Percentiles rank a stretch among this genome's conserved stretches.
These are phyloP conservation scores for Eleusine coracana DNA, from an alignment of 176 grass and related monocot species.

Conservation along the genomic window DNA sequence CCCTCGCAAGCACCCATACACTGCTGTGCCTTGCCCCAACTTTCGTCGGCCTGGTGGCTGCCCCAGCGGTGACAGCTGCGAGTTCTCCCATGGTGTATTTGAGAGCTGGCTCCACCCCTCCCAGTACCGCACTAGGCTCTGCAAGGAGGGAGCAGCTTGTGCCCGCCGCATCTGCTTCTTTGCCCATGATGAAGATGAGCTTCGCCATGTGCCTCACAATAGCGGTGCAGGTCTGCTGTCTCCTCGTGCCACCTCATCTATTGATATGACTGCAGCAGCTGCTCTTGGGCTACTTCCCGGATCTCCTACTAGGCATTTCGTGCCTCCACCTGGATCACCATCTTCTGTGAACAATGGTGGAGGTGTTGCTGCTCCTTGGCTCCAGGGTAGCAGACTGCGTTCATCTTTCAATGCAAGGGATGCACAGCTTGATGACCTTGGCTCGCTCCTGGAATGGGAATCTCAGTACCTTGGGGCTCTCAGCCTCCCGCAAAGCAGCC, in stretches of 20 bases:
- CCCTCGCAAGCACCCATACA: slow-evolving; percentile 77
- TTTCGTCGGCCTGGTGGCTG: slow-evolving; percentile 80
- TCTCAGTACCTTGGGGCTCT: slow-evolving; percentile 72
- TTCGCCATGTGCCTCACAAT: slow-evolving; percentile 69
- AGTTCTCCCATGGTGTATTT: slow-evolving; percentile 89
- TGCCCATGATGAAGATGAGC: slow-evolving; percentile 78
- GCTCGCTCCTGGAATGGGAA: slow-evolving; percentile 57
- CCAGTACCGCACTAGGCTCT: slow-evolving; percentile 90
- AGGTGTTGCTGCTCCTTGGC: slow-evolving; percentile 43
- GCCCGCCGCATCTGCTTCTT: slow-evolving; percentile 90
- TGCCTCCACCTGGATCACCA: slow-evolving; percentile 58
- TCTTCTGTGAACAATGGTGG: slow-evolving; percentile 50
- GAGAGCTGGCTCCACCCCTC: slow-evolving; percentile 96
- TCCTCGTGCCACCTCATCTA: slow-evolving; percentile 65
- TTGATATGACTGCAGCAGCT: slow-evolving; percentile 73
- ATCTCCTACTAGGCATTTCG: slow-evolving; percentile 51
- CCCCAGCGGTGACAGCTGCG: slow-evolving; percentile 67
- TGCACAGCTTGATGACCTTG: slow-evolving; percentile 65
- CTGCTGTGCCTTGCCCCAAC: slow-evolving; percentile 81
- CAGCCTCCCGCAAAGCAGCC: slow-evolving; percentile 43
- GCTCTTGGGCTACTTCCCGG: slow-evolving; percentile 60
- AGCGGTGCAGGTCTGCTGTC: slow-evolving; percentile 60
- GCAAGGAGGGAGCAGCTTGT: slow-evolving; percentile 73
- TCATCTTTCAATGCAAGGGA: slow-evolving; percentile 89
- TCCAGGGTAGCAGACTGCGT: slow-evolving; percentile 77